These are phyloP conservation scores for Barnettozyma californica DNA, from an alignment of 805 yeast genomes.

Conservation along the genomic window DNA sequence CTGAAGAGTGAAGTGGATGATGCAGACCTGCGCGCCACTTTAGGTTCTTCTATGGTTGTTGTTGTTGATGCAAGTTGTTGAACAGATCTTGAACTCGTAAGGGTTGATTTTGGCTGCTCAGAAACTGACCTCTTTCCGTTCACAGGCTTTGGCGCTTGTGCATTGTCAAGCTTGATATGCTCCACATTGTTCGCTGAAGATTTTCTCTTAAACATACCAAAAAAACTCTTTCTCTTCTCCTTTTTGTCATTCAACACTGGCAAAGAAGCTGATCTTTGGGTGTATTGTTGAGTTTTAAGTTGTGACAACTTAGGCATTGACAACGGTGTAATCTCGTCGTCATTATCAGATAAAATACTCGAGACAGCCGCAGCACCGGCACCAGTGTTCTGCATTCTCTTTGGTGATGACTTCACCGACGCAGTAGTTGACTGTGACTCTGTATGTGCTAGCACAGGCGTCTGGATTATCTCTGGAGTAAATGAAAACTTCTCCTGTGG, in stretches of 20 bases:
- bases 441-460: conserved; percentile 2
- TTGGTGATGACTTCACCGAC: conserved; percentile 2
- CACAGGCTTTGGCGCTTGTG: not conserved
- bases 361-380: not conserved
- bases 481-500: conserved; percentile 1
- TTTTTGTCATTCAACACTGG: conserved; percentile 15
- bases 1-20: conserved; percentile 23
- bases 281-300: conserved; percentile 12
- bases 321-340: not conserved
- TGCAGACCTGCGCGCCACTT: conserved; percentile 20
- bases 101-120: conserved; percentile 2
- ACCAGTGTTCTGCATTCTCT: not conserved
- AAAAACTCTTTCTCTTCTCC: conserved; percentile 17
- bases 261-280: conserved; percentile 22
- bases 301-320: conserved; percentile 11
- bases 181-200: conserved; percentile 15
- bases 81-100: conserved; percentile 17
- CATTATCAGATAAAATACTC: not conserved
- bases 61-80: conserved; percentile 5
- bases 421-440: conserved; percentile 1
- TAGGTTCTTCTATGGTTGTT: conserved; percentile 5
- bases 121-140: conserved; percentile 20
- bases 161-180: conserved; percentile 2
- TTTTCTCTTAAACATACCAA: conserved; percentile 19
- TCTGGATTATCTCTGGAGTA: conserved; percentile 10